Evolutionary conservation across 306 rosid genomes (phyloP), one percentile per base, ranked within the genome.

Genomic region (Rosa chinensis): DNA sequence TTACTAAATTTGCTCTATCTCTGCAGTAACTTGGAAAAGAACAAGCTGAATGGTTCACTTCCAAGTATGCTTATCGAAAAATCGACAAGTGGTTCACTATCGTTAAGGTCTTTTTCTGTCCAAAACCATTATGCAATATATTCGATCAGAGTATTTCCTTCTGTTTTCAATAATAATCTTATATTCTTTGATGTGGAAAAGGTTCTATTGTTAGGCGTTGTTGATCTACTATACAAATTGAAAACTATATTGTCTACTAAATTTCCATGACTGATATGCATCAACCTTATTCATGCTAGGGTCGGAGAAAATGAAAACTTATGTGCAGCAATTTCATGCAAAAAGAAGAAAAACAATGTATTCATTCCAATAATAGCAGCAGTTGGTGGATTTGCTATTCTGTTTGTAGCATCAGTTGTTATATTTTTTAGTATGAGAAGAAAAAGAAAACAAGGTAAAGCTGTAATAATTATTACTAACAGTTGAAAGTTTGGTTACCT

Each of bases 351-450:
- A 44, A 77, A 74, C 47, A 78, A 63, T 18, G 72, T 83, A 50
- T 12, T 87, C 6, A 72, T 87, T 80, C 89, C 93, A 74, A 35
- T 87, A 28, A 78, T 80, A 44, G 82, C 87, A 75, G 79, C 97
- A 44, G 77, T 90, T 4, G 87, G 80, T 44, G 92, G 93, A 39
- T 58, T 86, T 73, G 75, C 82, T 59, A 5, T 85, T 50, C 69
- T 83, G 5, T 72, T 85, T 45, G 64, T 66, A 55, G 43, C 53
- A 50, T 84, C 70, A 1, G 72, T 82, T 37, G 43, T 75, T 32
- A 58, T 78, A 74, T 77, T 82, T 20, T 39, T 14, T 35, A 28
- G 81, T 48, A 67, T 72, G 74, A 80, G 80, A 76, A 77, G 55
- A 71, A 72, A 72, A 70, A 83, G 78, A 67, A 71, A 82, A 55